Evolutionary conservation across 208 protist genomes (phyloP).

Genomic region (Leishmania lainsoni): DNA sequence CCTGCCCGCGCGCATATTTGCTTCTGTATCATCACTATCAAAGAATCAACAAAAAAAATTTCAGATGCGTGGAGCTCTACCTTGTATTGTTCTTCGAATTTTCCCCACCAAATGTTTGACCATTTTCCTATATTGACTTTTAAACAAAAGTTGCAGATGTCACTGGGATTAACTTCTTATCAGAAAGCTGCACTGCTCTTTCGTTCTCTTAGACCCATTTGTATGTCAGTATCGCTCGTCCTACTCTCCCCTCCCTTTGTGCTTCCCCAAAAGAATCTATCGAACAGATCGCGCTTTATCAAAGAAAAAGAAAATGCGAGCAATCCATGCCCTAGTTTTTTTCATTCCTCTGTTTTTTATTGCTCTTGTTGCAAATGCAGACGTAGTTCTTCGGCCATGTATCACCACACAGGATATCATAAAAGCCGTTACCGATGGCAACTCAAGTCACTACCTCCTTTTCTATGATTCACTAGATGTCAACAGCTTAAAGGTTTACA

Average conservation of each 20-base stretch:
- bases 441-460: slow-evolving; percentile 27
- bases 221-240: not conserved
- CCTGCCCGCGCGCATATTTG: not conserved
- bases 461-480: slow-evolving; percentile 41
- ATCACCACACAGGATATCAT: slow-evolving; percentile 13
- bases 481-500: slow-evolving; percentile 31
- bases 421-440: slow-evolving; percentile 3
- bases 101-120: not conserved
- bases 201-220: not conserved
- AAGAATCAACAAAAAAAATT: not conserved
- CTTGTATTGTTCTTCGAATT: not conserved
- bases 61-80: no score
- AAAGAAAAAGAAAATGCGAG: slow-evolving; percentile 7
- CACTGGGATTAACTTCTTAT: not conserved
- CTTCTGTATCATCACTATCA: not conserved
- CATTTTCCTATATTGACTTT: not conserved
- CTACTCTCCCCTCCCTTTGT: not conserved
- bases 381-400: slow-evolving; percentile 14
- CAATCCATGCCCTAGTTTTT: not conserved
- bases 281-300: not conserved
- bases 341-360: not conserved
- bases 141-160: not conserved
- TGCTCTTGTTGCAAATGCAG: slow-evolving; percentile 2
- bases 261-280: not conserved
- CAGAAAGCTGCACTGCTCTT: not conserved